A percentile compares a stretch with the other conserved stretches of the same genome.
Conservation (phyloP, 2,329 filamentous ascomycete genomes). For the Ophiobolus disseminans region DNA sequence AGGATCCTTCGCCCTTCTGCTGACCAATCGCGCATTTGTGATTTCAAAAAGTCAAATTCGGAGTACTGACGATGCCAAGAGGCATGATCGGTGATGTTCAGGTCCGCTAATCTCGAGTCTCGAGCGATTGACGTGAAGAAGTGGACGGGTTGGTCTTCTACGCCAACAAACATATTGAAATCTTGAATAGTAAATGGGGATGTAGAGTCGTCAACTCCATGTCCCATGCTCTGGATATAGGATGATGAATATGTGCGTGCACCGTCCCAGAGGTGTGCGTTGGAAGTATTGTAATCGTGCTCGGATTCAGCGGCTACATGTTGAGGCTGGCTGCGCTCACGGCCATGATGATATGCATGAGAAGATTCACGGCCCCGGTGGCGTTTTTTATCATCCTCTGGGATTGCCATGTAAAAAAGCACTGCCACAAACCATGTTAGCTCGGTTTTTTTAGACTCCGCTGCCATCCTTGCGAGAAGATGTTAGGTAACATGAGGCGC, state of each 20-base stretch:
- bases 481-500: slow-evolving; percentile 22
- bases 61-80: slow-evolving; percentile 45
- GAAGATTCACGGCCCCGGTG: slow-evolving; percentile 24
- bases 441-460: slow-evolving; percentile 18
- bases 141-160: slow-evolving; percentile 44
- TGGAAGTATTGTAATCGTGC: slow-evolving; percentile 28
- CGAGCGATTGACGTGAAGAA: slow-evolving; percentile 48
- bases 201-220: slow-evolving; percentile 11
- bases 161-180: slow-evolving; percentile 53
- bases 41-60: slow-evolving; percentile 36
- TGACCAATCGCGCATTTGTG: slow-evolving; percentile 26
- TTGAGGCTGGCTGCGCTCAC: slow-evolving; percentile 29
- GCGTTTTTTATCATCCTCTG: slow-evolving; percentile 38
- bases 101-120: slow-evolving; percentile 36
- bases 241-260: slow-evolving; percentile 24
- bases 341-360: slow-evolving; percentile 29
- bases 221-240: slow-evolving; percentile 13
- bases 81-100: slow-evolving; percentile 40
- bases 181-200: slow-evolving; percentile 34
- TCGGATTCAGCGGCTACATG: slow-evolving; percentile 25
- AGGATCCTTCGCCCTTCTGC: slow-evolving; percentile 45
- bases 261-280: slow-evolving; percentile 22
- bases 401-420: slow-evolving; percentile 51
- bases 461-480: slow-evolving; percentile 8
- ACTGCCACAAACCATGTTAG: slow-evolving; percentile 40